Conservation (phyloP, 192 early-diverging fungal species). For the Chytriomyces sp. region DNA sequence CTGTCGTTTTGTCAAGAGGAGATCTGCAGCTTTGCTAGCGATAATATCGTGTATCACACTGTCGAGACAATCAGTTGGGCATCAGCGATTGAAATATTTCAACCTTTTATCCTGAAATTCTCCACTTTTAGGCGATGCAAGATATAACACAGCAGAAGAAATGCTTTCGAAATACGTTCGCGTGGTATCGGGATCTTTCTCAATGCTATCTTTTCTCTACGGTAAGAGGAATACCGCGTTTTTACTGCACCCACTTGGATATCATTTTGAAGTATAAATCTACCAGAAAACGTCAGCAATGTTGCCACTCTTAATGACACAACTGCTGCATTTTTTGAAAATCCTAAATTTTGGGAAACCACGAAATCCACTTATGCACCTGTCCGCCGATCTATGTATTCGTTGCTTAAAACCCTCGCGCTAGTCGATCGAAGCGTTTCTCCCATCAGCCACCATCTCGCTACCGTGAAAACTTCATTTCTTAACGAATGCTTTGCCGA, state of each 20-base stretch:
- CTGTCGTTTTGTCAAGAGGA: conserved; percentile 79
- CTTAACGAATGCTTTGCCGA: conserved; percentile 70
- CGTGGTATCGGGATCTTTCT: conserved; percentile 66
- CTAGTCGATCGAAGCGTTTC: not conserved
- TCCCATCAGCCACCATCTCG: conserved; percentile 2
- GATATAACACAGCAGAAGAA: conserved; percentile 76
- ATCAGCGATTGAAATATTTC: not conserved
- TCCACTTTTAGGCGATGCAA: conserved; percentile 63
- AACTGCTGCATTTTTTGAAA: conserved; percentile 47
- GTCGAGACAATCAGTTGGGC: conserved; percentile 77
- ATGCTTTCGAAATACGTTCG: conserved; percentile 73
- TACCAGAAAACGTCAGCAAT: conserved; percentile 16
- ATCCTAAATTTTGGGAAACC: conserved; percentile 62
- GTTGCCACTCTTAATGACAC: not conserved
- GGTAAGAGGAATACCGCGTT: conserved; percentile 27
- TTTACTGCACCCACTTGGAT: not conserved
- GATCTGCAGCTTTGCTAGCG: conserved; percentile 71
- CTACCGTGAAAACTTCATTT: conserved; percentile 10
- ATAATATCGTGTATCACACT: conserved; percentile 76
- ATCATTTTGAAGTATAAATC: not conserved
- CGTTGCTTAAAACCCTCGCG: conserved; percentile 58
- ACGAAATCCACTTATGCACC: conserved; percentile 49
- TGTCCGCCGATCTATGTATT: conserved; percentile 66
- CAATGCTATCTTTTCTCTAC: conserved; percentile 59
- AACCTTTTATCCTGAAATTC: not conserved